Conservation (phyloP, 257 asterid species). For the Nyctanthes arbortristis region DNA sequence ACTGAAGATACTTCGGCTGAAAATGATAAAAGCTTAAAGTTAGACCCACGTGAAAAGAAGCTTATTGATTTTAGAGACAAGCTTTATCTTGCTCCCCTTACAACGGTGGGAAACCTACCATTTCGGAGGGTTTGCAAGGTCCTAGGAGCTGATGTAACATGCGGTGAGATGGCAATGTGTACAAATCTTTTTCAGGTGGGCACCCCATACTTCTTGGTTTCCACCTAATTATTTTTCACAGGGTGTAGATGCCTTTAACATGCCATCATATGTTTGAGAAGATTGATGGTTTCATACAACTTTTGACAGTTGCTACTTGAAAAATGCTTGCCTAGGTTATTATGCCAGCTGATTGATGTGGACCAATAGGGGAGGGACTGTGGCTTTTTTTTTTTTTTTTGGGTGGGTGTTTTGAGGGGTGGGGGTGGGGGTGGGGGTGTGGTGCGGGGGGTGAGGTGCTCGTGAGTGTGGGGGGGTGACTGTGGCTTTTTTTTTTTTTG, state of each 20-base stretch:
- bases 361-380: no score
- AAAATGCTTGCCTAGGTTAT: no score
- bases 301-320: no score
- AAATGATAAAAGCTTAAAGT: slow-evolving; percentile 72
- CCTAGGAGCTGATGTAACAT: slow-evolving; percentile 95
- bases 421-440: no score
- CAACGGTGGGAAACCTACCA: slow-evolving; percentile 92
- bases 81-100: slow-evolving; percentile 94
- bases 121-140: slow-evolving; percentile 90
- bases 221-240: neutral
- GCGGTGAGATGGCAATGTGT: slow-evolving; percentile 99
- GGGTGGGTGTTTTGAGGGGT: no score
- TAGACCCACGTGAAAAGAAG: slow-evolving; percentile 83
- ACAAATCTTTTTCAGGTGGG: slow-evolving; percentile 90
- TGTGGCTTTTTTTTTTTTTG: no score
- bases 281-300: neutral
- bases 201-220: slow-evolving; percentile 8
- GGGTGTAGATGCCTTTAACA: neutral
- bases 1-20: slow-evolving; percentile 35
- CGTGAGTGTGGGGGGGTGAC: no score
- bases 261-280: slow-evolving; percentile 16
- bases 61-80: slow-evolving; percentile 85
- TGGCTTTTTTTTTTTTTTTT: no score
- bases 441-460: no score
- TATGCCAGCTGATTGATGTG: no score